A percentile compares a stretch with the other conserved stretches of the same genome.
Conservation (phyloP, 768 basidiomycete genomes). For the Mycena venus region DNA sequence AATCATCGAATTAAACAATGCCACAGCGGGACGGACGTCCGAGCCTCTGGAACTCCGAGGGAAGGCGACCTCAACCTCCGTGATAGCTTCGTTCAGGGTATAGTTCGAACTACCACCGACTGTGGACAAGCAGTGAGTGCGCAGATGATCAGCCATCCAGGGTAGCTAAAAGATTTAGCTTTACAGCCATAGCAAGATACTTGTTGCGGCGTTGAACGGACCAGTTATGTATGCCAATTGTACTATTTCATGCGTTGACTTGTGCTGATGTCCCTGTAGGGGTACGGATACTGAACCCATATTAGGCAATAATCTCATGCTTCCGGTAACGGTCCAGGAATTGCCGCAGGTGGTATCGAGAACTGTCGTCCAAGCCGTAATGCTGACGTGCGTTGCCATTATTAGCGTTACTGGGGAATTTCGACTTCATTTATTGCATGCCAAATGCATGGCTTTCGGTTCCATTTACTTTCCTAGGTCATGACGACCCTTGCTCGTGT, state of each 20-base stretch:
- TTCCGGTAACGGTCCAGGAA: constrained; percentile 55
- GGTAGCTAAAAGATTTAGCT: constrained; percentile 53
- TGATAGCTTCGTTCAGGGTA: constrained; percentile 58
- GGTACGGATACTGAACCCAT: constrained; percentile 54
- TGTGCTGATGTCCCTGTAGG: constrained; percentile 29
- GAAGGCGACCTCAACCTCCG: constrained; percentile 52
- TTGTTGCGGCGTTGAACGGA: constrained; percentile 80
- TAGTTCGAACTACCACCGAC: constrained; percentile 68
- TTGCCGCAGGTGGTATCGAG: constrained; percentile 66
- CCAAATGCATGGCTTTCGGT: constrained; percentile 72
- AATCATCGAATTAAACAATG: neutral
- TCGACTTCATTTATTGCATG: constrained; percentile 81
- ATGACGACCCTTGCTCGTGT: constrained; percentile 13
- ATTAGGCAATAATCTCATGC: neutral
- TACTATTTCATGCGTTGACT: neutral
- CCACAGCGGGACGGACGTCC: constrained; percentile 72
- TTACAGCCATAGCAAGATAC: constrained; percentile 76
- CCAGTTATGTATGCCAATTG: constrained; percentile 63
- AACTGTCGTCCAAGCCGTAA: neutral
- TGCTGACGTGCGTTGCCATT: neutral
- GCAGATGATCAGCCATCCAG: neutral
- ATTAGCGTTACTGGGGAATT: constrained; percentile 76
- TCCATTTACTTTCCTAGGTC: constrained; percentile 78
- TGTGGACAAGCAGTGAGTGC: constrained; percentile 72
- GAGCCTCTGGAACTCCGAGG: constrained; percentile 29